Base-by-base conservation (phyloP, 805 yeast genomes). In the Wickerhamiella azyma region DNA sequence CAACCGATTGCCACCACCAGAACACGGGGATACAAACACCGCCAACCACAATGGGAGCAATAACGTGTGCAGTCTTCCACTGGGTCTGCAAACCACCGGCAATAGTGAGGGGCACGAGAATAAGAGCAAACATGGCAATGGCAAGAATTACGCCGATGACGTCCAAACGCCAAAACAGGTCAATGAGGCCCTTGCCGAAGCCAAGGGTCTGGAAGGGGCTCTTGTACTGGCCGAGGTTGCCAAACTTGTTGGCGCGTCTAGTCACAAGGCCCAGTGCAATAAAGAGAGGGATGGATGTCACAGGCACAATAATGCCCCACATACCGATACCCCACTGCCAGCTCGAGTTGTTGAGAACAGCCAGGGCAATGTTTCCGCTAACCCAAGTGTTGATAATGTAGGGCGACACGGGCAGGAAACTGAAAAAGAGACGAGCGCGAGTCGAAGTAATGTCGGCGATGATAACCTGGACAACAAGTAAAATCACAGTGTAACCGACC, bases 251-350 rank as follows among this genome's bases (percentile, higher is more conserved):
- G 11, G 84, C 86, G 47, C 61, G 63, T 52, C 70, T 60, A 81
- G 79, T 77, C 59, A 78, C 79, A 3, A 68, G 14, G n/a, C n/a
- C n/a, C 55, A 77, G 64, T 55, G 79, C 70, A 5, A 53, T 51
- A 7, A 79, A 52, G 43, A 81, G 60, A 17, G 88, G 89, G n/a
- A 81, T 44, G 52, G 79, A 66, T 5, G 76, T 58, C 33, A 79
- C 64, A 30, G 88, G 88, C 69, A 77, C 74, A 52, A 81, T 79
- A 54, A 79, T 77, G 1, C 86, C 85, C 82, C 82, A 81, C 74
- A 81, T 80, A 35, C 80, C 86, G 53, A 80, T 75, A 55, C 79
- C 80, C 88, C 88, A 81, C 10, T 76, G 68, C 79, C 85, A 79
- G 7, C 39, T 47, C 3, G 40, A 33, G 28, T 43, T 33, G 14